Conservation (phyloP, 805 yeast species). For the Helenozyma rhizophorensis region DNA sequence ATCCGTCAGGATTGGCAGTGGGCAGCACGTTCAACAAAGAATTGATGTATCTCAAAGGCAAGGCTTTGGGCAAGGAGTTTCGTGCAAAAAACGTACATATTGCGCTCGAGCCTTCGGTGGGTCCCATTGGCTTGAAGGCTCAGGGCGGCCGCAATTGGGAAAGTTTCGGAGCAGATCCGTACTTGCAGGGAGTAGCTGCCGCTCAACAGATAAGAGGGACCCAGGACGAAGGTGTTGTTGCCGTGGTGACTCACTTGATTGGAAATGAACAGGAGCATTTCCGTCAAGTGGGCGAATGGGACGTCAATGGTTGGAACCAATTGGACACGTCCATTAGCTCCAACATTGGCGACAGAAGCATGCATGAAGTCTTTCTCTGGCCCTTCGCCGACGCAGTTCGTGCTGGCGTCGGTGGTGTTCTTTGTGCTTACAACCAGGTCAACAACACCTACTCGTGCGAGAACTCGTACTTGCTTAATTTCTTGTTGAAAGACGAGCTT, state of each 20-base stretch:
- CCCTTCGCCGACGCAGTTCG: constrained; percentile 61
- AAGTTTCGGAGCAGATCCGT: constrained; percentile 60
- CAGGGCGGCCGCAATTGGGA: constrained; percentile 67
- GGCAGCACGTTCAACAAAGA: constrained; percentile 55
- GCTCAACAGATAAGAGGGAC: constrained; percentile 50
- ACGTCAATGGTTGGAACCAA: constrained; percentile 39
- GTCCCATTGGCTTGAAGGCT: constrained; percentile 60
- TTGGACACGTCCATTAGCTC: constrained; percentile 44
- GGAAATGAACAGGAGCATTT: constrained; percentile 64
- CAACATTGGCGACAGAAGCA: constrained; percentile 54
- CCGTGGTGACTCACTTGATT: constrained; percentile 52
- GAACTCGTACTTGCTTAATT: constrained; percentile 51
- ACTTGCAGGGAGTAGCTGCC: constrained; percentile 52
- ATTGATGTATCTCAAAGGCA: constrained; percentile 48
- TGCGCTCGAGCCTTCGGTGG: constrained; percentile 53
- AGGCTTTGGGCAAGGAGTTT: constrained; percentile 54
- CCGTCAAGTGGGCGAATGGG: constrained; percentile 51
- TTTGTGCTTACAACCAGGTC: constrained; percentile 57
- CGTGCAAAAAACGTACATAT: constrained; percentile 52
- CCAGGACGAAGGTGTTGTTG: constrained; percentile 55
- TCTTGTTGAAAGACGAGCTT: constrained; percentile 53
- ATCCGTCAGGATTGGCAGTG: constrained; percentile 56
- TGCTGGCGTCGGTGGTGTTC: constrained; percentile 58
- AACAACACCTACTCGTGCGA: constrained; percentile 59
- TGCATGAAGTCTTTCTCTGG: constrained; percentile 63